phyloP scores from a whole-genome alignment of 805 yeast genomes.

The Kurtzmaniella fragi region DNA sequence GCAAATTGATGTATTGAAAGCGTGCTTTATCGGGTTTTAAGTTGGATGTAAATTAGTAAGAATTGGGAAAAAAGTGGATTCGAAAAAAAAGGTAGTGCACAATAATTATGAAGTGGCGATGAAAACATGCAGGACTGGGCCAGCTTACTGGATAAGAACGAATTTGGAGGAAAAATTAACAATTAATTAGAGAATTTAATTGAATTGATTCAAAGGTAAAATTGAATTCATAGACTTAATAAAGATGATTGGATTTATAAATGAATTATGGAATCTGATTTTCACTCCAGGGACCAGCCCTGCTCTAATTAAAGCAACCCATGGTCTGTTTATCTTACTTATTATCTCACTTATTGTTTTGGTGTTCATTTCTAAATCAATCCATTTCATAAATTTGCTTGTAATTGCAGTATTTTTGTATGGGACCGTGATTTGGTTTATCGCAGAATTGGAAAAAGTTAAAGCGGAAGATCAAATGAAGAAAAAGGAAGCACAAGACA shows the following conservation, averaged over 20 bases:
- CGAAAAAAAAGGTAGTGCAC: too few species aligned
- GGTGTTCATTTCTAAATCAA: conserved; percentile 54
- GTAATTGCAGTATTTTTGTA: conserved; percentile 64
- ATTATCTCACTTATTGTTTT: conserved; percentile 52
- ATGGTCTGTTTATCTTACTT: conserved; percentile 68
- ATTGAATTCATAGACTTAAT: too few species aligned
- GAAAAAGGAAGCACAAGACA: conserved; percentile 16
- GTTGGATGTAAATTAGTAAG: too few species aligned
- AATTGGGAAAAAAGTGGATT: too few species aligned
- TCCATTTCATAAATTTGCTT: conserved; percentile 59
- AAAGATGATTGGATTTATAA: conserved; percentile 38
- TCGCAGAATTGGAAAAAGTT: conserved; percentile 54
- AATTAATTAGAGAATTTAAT: too few species aligned
- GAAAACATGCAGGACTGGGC: too few species aligned
- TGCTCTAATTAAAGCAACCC: conserved; percentile 84
- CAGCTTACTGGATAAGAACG: too few species aligned
- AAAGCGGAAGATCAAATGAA: conserved; percentile 40
- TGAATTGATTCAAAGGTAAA: too few species aligned
- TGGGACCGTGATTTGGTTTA: conserved; percentile 84
- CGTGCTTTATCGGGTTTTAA: too few species aligned
- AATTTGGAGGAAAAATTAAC: too few species aligned
- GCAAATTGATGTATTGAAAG: neutral
- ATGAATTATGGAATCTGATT: conserved; percentile 83
- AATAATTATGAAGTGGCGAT: too few species aligned
- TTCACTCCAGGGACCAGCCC: conserved; percentile 94